Evolutionary conservation across 306 rosid genomes (phyloP), one percentile per base, ranked within the genome.

Genomic region (Castanopsis chinensis): DNA sequence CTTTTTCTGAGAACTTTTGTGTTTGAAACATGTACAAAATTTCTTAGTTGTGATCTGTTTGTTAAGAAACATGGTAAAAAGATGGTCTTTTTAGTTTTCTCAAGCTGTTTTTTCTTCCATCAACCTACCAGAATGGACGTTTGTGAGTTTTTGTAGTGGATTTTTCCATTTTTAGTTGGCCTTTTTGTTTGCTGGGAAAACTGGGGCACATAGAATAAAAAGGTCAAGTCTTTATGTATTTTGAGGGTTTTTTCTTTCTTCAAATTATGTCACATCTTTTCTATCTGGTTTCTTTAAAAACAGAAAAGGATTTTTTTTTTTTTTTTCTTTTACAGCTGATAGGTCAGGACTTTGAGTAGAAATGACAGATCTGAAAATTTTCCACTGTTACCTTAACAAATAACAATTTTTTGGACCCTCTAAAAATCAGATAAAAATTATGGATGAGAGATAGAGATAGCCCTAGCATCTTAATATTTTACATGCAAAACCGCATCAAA

Each of bases 161-260:
- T 25, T 33, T 20, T 43, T 3, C 17, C 25, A 1, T 8, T 21
- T 27, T 8, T 72, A 19, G 53, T 53, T 18, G 49, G 43, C 25
- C 53, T 43, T 25, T 53, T 72, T 71, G 75, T 17, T 45, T 71
- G 32, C 75, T 71, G 75, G 75, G 37, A 17, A 25, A 49, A 43
- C 28, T n/a, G 73, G 20, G 52, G 8, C 7, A 21, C 23, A 17
- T 55, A 45, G 27, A 64, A 61, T 14, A 49, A 49, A 49, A 49
- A 60, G 68, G 5, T 7, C 32, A 64, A 12, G 23, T 6, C 37
- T 33, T 18, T 9, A 19, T 35, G 52, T 11, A 3, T 19, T 8
- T 5, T 19, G 52, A 18, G 49, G 27, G 72, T 9, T 67, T 45
- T 32, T 11, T 19, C 12, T 57, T 57, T 1, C 1, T 59, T 28